Base-by-base conservation (phyloP, 306 rosid genomes). In the Medicago lupulina region DNA sequence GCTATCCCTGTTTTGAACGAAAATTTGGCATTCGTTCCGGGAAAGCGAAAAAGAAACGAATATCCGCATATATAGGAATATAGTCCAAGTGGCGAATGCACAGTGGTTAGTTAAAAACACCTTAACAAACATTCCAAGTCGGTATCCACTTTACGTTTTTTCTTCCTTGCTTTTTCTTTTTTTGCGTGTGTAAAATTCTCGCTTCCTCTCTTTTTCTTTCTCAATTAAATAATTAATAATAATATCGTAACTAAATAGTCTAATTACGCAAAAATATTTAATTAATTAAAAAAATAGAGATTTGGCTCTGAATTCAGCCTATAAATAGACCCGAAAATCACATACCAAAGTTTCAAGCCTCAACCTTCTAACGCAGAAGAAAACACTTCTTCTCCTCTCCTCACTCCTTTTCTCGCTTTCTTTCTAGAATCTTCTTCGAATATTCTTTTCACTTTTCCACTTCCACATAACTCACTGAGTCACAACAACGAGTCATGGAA, bases 281-380 rank as follows among this genome's bases (percentile, higher is more conserved):
- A 23, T 7, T 31, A 38, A 14, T 1, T 31, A 15, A 58, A 4
- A 19, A 16, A 34, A 14, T 11, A 64, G 46, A 70, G 73, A 19
- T 67, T 71, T 34, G 68, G 61, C 2, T 6, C n/a, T 18, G 10
- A n/a, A 0, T 49, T 74, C 43, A 2, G 47, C 72, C 80, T 84
- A 84, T 84, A 84, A 84, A 84, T 61, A 2, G 44, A 51, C 15
- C 15, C 21, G 79, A 38, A 79, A 87, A 57, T 39, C 91, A 16
- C 83, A 4, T 34, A 54, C 36, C 76, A 6, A 23, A 1, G 91
- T 91, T 91, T 88, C 89, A 80, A 89, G 81, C 81, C 21, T 59
- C 8, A 17, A 77, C 80, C n/a, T 57, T 58, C 70, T 25, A 63
- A n/a, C 39, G 16, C 43, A 10, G 44, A 51, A 72, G 79, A 40